Evolutionary conservation across 805 yeast species (phyloP), one percentile per base, ranked within the genome.

Genomic region (Candida sithepensis): DNA sequence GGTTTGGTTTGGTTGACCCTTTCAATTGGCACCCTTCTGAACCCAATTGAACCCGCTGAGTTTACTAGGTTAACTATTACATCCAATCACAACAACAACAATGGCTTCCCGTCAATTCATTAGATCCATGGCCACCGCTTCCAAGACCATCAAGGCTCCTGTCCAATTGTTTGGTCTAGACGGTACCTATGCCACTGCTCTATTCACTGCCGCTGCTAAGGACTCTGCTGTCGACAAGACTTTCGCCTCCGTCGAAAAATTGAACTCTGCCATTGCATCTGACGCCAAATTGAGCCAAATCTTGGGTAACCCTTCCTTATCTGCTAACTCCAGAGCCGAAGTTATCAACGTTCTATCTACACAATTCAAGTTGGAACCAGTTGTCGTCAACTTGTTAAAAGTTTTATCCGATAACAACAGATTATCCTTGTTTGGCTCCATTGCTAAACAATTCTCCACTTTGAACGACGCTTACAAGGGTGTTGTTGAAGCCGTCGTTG

Each of bases 381-480:
- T 90, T 51, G 85, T 87, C 50, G 61, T 79, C 60, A 94, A 91
- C 78, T 81, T 94, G 68, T 80, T 94, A 69, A 68, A 69, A 51
- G 96, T 91, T 43, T 77, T 94, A 60, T 89, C 96, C 60, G 96
- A 89, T 67, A 91, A 94, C 85, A 89, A 91, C 84, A 84, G 99
- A 75, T 81, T 94, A 70, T 70, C 73, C 52, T 71, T 90, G 61
- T 78, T 94, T 60, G 67, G 74, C 48, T 70, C 75, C 47, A 79
- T 94, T 66, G 77, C 80, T 61, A 68, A 75, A 55, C 87, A 89
- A 74, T 94, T 85, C 70, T 74, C 79, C 57, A 72, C 80, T 61
- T 82, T 94, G 64, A 82, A 82, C 68, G 92, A 88, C 67, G 97
- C 98, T 49, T 79, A 85, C 78, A 82, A 84, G 60, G 98, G 98